A percentile compares a stretch with the other conserved stretches of the same genome.
These are phyloP conservation scores for Diaporthe sp. DNA, from an alignment of 2,329 filamentous ascomycete species.

Conservation along the genomic window DNA sequence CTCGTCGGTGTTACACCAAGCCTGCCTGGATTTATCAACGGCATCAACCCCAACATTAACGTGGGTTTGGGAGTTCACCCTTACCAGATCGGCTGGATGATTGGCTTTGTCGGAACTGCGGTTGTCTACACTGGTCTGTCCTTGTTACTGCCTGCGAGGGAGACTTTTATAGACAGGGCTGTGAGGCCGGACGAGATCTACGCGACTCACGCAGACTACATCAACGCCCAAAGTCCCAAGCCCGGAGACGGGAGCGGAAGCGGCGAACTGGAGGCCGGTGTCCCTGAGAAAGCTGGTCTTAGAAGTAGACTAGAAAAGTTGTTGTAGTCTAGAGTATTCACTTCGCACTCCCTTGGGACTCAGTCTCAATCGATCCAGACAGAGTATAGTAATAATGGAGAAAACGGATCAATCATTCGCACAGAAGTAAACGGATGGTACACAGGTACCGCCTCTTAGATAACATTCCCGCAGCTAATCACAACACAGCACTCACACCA, in stretches of 20 bases:
- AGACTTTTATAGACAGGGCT: constrained; percentile 35
- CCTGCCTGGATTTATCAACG: constrained; percentile 43
- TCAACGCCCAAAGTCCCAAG: constrained; percentile 13
- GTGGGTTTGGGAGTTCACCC: constrained; percentile 37
- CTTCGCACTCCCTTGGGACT: too few species aligned
- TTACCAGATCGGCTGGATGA: constrained; percentile 39
- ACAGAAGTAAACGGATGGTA: too few species aligned
- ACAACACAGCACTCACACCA: too few species aligned
- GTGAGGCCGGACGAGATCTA: constrained; percentile 35
- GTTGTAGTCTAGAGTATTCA: background rate
- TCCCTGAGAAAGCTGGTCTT: constrained; percentile 21
- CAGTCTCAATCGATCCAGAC: too few species aligned
- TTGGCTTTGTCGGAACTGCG: constrained; percentile 35
- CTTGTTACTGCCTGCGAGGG: constrained; percentile 19
- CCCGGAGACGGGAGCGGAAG: constrained; percentile 19
- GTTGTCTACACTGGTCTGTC: constrained; percentile 32
- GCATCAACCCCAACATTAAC: constrained; percentile 34
- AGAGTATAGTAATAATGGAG: background rate
- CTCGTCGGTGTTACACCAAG: constrained; percentile 46
- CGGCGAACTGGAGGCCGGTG: constrained; percentile 15
- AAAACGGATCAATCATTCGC: too few species aligned
- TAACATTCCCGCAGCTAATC: too few species aligned
- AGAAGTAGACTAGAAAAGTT: constrained; percentile 20
- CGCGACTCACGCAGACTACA: constrained; percentile 18
- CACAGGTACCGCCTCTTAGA: too few species aligned